Evolutionary conservation across 257 asterid genomes (phyloP), one percentile per base, ranked within the genome.

Genomic region (Solanum dulcamara): DNA sequence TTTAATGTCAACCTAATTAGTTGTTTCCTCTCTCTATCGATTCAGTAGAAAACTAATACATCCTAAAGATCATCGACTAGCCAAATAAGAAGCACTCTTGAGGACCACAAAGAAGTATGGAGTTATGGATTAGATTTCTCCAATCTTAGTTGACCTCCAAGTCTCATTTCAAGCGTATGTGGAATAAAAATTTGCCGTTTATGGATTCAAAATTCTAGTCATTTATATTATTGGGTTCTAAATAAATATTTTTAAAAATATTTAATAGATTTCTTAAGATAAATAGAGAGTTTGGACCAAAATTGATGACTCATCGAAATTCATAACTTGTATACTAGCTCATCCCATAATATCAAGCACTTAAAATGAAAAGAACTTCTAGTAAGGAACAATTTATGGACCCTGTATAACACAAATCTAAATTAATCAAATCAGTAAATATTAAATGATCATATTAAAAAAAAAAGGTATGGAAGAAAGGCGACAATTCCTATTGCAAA

Each of bases 271-370:
- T 62, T 64, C 1, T 15, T 15, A 50, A 1, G 0, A 15, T 1
- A 15, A 50, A 50, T 50, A 50, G 3, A 46, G 0, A 12, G 2
- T 46, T 46, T 12, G 2, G 9, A 24, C 4, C 2, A 1, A 59
- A 59, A 0, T 11, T 44, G 10, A 0, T 60, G 7, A 12, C 26
- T 26, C 32, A 12, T 0, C 1, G 20, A 0, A 62, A 12, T 0
- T 0, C 13, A 5, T 62, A 26, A 60, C 35, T 60, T 60, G 26
- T 26, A 24, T 60, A 60, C 68, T 11, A 11, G 17, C 14, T 57
- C 24, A 59, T 59, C 70, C 3, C 70, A 18, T 60, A 6, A 26
- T 60, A 24, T 60, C 70, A 24, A 24, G 35, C 6, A 15, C 9
- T 5, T 4, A 62, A 1, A 62, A 26, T 0, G 2, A 26, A 60